A percentile compares a stretch with the other conserved stretches of the same genome.
phyloP scores from a whole-genome alignment of 805 yeast genomes.

The Lachancea waltii region DNA sequence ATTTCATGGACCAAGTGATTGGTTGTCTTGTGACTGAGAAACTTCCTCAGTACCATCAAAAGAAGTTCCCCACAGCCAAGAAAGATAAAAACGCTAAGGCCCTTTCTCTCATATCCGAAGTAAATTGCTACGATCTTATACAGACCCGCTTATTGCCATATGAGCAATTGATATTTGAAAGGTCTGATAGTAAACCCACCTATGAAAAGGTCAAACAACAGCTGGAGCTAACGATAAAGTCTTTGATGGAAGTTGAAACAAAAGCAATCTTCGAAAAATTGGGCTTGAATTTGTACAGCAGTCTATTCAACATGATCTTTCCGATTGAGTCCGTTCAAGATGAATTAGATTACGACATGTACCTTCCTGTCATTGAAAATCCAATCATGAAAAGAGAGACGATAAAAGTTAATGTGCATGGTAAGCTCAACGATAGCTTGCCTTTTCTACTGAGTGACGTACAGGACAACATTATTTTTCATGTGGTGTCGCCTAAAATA shows the following conservation, averaged over 20 bases:
- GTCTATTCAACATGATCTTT: slow-evolving; percentile 65
- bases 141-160: slow-evolving; percentile 44
- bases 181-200: slow-evolving; percentile 24
- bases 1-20: slow-evolving; percentile 39
- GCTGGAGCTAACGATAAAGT: slow-evolving; percentile 20
- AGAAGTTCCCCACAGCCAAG: slow-evolving; percentile 27
- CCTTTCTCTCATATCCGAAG: slow-evolving; percentile 36
- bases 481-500: slow-evolving; percentile 56
- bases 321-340: slow-evolving; percentile 44
- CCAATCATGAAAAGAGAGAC: slow-evolving; percentile 38
- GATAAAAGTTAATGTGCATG: slow-evolving; percentile 42
- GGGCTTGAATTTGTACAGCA: slow-evolving; percentile 51
- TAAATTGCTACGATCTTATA: slow-evolving; percentile 57
- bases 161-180: slow-evolving; percentile 31
- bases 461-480: slow-evolving; percentile 49
- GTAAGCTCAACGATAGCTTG: slow-evolving; percentile 36
- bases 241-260: slow-evolving; percentile 41
- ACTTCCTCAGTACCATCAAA: slow-evolving; percentile 25
- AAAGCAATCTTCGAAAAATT: slow-evolving; percentile 44
- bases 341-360: slow-evolving; percentile 56
- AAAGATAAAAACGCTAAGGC: slow-evolving; percentile 22
- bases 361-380: slow-evolving; percentile 59
- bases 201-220: slow-evolving; percentile 30
- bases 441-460: slow-evolving; percentile 57
- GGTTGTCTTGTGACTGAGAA: slow-evolving; percentile 34